Conservation (phyloP, 164 flowering plant species). For the Akebia trifoliata region DNA sequence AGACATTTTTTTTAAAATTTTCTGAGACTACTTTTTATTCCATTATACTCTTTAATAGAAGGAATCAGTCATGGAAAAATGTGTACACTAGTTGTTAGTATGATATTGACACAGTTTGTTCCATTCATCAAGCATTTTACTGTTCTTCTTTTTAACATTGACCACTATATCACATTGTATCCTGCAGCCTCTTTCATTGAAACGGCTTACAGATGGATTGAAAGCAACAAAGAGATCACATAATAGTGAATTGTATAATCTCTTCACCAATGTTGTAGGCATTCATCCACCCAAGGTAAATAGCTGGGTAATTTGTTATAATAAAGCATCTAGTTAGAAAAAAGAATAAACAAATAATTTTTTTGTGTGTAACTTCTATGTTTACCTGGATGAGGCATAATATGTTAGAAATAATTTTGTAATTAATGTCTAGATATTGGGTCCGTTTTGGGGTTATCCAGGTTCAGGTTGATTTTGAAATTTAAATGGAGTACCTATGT, state of each 20-base stretch:
- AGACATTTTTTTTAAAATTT: too few species aligned
- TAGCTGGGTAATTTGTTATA: neutral
- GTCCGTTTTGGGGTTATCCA: too few species aligned
- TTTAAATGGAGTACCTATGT: too few species aligned
- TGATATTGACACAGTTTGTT: neutral
- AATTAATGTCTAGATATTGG: too few species aligned
- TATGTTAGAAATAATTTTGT: too few species aligned
- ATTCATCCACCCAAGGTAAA: constrained; percentile 83
- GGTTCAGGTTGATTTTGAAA: too few species aligned
- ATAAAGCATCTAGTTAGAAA: neutral
- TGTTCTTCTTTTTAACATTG: neutral
- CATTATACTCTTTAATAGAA: neutral
- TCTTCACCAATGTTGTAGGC: constrained; percentile 63
- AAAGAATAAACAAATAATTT: neutral
- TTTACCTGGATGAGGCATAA: too few species aligned
- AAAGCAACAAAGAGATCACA: constrained; percentile 61
- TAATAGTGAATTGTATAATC: constrained; percentile 54
- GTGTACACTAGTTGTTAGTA: neutral
- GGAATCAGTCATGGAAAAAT: neutral
- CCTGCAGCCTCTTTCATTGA: constrained; percentile 81
- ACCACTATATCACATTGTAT: neutral
- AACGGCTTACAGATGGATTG: constrained; percentile 80
- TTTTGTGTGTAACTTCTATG: too few species aligned
- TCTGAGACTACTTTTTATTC: too few species aligned
- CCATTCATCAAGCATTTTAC: neutral